Conservation (phyloP, 192 early-diverging fungal species). For the Coemansia sp. region DNA sequence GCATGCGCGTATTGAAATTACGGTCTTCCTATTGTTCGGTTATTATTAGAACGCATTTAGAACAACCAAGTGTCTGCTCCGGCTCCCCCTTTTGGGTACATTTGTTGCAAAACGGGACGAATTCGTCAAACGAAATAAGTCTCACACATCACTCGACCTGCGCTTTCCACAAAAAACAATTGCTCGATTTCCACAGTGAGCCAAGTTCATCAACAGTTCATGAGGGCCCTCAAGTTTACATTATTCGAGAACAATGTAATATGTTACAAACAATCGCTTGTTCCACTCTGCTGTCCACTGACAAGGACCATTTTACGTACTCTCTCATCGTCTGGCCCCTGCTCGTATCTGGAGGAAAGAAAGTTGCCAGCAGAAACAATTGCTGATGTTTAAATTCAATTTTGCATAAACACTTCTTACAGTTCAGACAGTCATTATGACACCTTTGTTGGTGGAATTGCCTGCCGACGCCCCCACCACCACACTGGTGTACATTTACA, state of each 20-base stretch:
- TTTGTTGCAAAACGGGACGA: not conserved
- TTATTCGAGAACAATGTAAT: not conserved
- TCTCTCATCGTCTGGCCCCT: not conserved
- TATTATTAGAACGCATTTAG: not conserved
- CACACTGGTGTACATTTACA: no score
- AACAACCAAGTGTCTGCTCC: not conserved
- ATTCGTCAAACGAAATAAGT: not conserved
- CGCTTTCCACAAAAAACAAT: constrained; percentile 1
- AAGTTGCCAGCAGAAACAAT: not conserved
- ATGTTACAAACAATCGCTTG: not conserved
- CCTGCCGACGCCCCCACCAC: no score
- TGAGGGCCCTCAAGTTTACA: no score
- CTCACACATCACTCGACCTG: not conserved
- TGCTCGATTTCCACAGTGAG: not conserved
- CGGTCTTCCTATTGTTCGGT: constrained; percentile 3
- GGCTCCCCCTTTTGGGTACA: not conserved
- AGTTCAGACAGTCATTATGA: no score
- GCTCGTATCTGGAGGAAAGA: no score
- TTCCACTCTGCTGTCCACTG: not conserved
- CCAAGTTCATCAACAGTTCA: not conserved
- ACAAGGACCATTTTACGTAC: not conserved
- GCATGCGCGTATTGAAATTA: not conserved
- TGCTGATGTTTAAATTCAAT: not conserved
- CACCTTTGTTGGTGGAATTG: no score
- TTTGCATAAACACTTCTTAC: not conserved